Evolutionary conservation across 495 filamentous ascomycete species (phyloP), one percentile per base, ranked within the genome.

Genomic region (Beverwykella pulmonaria): DNA sequence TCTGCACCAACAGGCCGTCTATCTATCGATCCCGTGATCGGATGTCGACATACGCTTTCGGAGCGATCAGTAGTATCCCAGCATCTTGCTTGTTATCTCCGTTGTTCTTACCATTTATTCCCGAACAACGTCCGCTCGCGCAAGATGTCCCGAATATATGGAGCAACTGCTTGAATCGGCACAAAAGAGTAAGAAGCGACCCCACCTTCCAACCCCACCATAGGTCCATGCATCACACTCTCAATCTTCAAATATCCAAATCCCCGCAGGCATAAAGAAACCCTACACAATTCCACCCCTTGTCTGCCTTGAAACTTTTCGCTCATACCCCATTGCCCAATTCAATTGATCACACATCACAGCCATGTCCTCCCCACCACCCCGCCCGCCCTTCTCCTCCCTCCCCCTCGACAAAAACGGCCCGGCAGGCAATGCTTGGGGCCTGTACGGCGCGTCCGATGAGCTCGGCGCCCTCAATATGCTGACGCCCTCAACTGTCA

Each of bases 381-480:
- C 25, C 1, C 57, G 65, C 25, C 81, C 79, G 22, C 69, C 64
- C 27, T 83, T 84, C 74, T 70, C 77, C 49, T 69, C 74, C 36
- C 78, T 84, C 32, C 80, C 82, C 10, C 75, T 84, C 22, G 74
- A 79, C 64, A 75, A 74, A 34, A 52, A 55, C 34, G 81, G 79
- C 9, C 82, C 82, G 9, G 75, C 70, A 26, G 80, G 81, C 17
- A 82, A 82, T 68, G 79, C 82, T 22, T 85, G 82, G 82, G 81
- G 81, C 15, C 77, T 81, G 8, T 83, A 77, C 63, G 81, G 82
- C 4, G 53, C 71, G 5, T 47, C 71, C 22, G 79, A 82, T 66
- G 73, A 79, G 17, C 74, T 84, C 9, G 83, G 83, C 8, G 81
- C 78, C 67, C 76, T 86, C 25, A 84, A 84, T 65, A 75, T 79